Evolutionary conservation across 768 basidiomycete genomes (phyloP), one percentile per base, ranked within the genome.

Genomic region (Grammothele lineata): DNA sequence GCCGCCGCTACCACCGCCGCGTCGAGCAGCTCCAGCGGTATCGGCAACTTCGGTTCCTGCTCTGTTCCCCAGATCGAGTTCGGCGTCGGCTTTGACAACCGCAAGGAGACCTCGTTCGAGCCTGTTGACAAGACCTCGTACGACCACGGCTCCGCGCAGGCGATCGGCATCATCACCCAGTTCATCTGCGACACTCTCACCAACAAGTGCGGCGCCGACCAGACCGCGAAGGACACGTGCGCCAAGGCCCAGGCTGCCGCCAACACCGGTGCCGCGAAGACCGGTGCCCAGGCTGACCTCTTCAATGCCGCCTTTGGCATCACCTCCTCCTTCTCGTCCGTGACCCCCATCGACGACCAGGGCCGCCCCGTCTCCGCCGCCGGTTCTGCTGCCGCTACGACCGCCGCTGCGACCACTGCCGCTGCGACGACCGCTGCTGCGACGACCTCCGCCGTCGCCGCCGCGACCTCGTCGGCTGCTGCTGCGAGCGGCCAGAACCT

Each of bases 301-400:
- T 85, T 83, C 72, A 83, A 85, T 63, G 69, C 67, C 15, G 73
- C 62, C 35, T 80, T 83, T 52, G 78, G 76, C 17, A 71, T 78
- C 49, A 63, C 38, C 4, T 81, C 80, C 39, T 61, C 76, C 62
- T 83, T 84, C 57, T 68, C 66, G 4, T 50, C 53, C 32, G 70
- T 78, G 30, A 49, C 66, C 15, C 63, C 60, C 15, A 55, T 80
- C 42, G 72, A 76, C 39, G 65, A 78, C 58, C 71, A 75, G 53
- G 77, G 77, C 40, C 45, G 50, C n/a, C 51, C 54, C 12, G 49
- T 63, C 15, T 65, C 70, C 14, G 33, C 56, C 24, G 36, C 48
- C 17, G 21, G 56, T 10, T 37, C 56, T 26, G 66, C 61, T 17
- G 33, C 50, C 12, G 51, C 48, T 17, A 53, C 70, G 10, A 38